Percentiles rank a stretch among this genome's conserved stretches.
Conservation (phyloP, 1,139 yeast genomes). For the Suhomyces coccinellae region DNA sequence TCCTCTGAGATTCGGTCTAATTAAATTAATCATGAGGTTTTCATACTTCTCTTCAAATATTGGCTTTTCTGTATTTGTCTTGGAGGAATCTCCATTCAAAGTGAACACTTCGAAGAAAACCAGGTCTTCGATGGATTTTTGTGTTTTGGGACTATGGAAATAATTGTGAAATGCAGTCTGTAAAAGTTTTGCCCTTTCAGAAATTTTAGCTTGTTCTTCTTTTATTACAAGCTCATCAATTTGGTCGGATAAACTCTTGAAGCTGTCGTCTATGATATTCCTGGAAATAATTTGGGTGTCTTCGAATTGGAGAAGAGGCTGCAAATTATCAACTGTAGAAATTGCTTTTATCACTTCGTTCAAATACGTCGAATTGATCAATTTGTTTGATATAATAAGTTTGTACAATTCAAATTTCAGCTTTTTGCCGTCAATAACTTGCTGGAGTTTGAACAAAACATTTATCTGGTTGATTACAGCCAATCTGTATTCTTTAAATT, state of each 20-base stretch:
- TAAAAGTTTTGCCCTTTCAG: not conserved
- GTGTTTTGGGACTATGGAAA: conserved; percentile 20
- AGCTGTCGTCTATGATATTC: not conserved
- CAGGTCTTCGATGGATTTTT: conserved; percentile 26
- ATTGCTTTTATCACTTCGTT: conserved; percentile 10
- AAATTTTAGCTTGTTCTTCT: not conserved
- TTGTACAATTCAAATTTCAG: conserved; percentile 36
- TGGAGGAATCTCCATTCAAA: conserved; percentile 32
- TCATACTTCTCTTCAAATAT: conserved; percentile 40
- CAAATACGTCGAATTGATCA: conserved; percentile 17
- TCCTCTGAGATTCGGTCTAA: conserved; percentile 41
- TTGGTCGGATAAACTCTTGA: not conserved
- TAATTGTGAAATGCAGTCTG: conserved; percentile 10
- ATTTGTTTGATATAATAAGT: conserved; percentile 23
- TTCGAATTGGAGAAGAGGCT: not conserved
- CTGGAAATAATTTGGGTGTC: not conserved
- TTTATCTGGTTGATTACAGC: conserved; percentile 27
- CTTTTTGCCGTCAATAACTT: conserved; percentile 9
- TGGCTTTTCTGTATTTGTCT: conserved; percentile 8
- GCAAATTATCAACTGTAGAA: not conserved
- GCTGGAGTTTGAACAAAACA: conserved; percentile 22
- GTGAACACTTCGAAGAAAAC: conserved; percentile 43
- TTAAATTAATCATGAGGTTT: conserved; percentile 39
- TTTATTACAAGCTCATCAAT: not conserved
- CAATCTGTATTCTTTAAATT: conserved; percentile 26